These are phyloP conservation scores for Tremellales sp. DNA, from an alignment of 1,284 basidiomycete species.

Conservation along the genomic window DNA sequence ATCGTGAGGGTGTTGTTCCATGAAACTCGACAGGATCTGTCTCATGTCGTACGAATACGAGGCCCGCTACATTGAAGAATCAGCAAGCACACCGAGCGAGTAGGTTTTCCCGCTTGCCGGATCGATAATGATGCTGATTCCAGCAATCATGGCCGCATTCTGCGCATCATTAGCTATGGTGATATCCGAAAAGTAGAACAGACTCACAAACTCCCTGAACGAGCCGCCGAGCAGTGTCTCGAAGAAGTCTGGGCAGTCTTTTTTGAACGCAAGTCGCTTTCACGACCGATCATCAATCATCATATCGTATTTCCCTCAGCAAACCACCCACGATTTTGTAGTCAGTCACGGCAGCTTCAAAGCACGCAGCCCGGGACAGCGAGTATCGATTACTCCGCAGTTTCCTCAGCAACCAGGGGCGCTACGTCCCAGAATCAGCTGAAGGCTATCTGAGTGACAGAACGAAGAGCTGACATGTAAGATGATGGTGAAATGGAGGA, in stretches of 20 bases:
- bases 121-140: constrained; percentile 41
- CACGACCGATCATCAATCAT: too few relatives aligned
- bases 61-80: constrained; percentile 15
- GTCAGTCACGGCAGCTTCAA: constrained; percentile 41
- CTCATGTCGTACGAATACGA: constrained; percentile 38
- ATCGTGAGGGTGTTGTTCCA: constrained; percentile 36
- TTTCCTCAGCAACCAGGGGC: constrained; percentile 44
- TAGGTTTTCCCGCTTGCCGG: constrained; percentile 31
- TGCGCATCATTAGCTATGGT: constrained; percentile 10
- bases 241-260: constrained; percentile 41
- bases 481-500: constrained; percentile 43
- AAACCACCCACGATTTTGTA: constrained; percentile 34
- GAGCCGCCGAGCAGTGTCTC: constrained; percentile 40
- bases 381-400: constrained; percentile 33
- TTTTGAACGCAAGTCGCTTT: constrained; percentile 42
- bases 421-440: constrained; percentile 15
- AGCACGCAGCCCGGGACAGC: constrained; percentile 38
- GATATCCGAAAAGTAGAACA: not conserved
- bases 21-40: constrained; percentile 35
- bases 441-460: not conserved
- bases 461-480: constrained; percentile 32
- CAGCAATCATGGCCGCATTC: constrained; percentile 48
- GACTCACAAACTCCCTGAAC: constrained; percentile 44
- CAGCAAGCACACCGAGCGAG: too few relatives aligned
- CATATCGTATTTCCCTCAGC: not conserved